Evolutionary conservation across 2,329 filamentous ascomycete species (phyloP), one percentile per base, ranked within the genome.

Genomic region (Colletotrichum sansevieriae): DNA sequence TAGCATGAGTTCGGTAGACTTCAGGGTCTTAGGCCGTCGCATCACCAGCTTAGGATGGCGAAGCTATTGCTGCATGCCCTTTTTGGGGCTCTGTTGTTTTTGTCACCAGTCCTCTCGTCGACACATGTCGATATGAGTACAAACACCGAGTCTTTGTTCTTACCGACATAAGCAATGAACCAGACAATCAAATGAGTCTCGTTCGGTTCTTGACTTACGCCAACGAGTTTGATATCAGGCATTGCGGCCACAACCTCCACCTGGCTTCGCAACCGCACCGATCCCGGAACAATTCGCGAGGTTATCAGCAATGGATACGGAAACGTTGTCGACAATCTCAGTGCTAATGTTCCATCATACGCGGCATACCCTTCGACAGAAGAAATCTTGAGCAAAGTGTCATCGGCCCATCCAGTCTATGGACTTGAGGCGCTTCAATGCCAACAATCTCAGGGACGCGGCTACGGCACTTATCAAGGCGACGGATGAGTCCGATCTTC

Each of bases 251-350:
- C 75, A 49, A 84, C 83, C 0, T 84, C 82, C 4, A 81, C 77
- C 69, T 84, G 82, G 81, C 78, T 84, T 74, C 80, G 75, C 60
- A 76, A 74, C 29, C 77, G 78, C 20, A 75, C 79, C 35, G 76
- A 78, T 64, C 77, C 81, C 13, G 74, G 83, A 59, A 77, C 82
- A 33, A 83, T 85, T 72, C 74, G 76, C 63, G 77, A 78, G 43
- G 57, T 60, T 18, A 82, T 84, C 44, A 59, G 84, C 54, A 74
- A 83, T 56, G 81, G 78, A 7, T 85, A 85, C 68, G 78, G 71
- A 1, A 71, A 78, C n/a, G 81, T 80, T 2, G 77, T 79, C 15
- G 78, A 81, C 13, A 87, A 84, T 65, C 76, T 88, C 5, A 84
- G 83, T 60, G 71, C 72, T 3, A 84, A 87, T 70, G 81, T 79